phyloP scores from a whole-genome alignment of 805 yeast genomes.

The Suhomyces vadensis region DNA sequence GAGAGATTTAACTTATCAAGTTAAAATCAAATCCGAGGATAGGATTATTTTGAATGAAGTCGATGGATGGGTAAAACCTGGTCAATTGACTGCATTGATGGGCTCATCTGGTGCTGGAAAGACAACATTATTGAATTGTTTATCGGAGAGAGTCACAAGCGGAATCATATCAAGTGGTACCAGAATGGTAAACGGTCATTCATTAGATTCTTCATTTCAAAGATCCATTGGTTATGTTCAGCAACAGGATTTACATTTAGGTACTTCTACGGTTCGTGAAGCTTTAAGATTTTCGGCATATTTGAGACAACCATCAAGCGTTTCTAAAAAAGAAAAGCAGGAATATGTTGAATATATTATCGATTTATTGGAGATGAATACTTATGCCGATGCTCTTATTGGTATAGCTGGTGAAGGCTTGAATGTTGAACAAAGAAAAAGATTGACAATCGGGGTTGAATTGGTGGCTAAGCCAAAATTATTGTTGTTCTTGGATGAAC shows the following conservation, averaged over 20 bases:
- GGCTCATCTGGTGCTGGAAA: constrained; percentile 52
- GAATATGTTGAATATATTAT: constrained; percentile 28
- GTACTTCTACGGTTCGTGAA: constrained; percentile 33
- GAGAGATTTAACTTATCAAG: constrained; percentile 73
- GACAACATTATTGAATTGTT: constrained; percentile 45
- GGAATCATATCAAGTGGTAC: constrained; percentile 29
- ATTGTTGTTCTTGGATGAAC: constrained; percentile 42
- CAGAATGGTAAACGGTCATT: constrained; percentile 38
- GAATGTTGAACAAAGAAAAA: constrained; percentile 43
- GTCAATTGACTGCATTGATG: constrained; percentile 76
- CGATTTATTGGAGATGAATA: constrained; percentile 25
- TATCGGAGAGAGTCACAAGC: constrained; percentile 26
- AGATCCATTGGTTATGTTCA: constrained; percentile 37
- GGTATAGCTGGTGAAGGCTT: constrained; percentile 40
- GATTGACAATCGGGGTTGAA: constrained; percentile 44
- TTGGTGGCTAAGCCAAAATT: constrained; percentile 42
- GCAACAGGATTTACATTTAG: constrained; percentile 36
- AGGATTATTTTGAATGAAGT: constrained; percentile 63
- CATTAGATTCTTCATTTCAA: constrained; percentile 28
- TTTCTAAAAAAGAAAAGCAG: constrained; percentile 23
- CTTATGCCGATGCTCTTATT: constrained; percentile 32
- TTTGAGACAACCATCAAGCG: constrained; percentile 26
- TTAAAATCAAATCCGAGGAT: constrained; percentile 59
- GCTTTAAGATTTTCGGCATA: constrained; percentile 28
- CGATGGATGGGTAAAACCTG: constrained; percentile 84